Evolutionary conservation across 2,329 filamentous ascomycete genomes (phyloP).

Genomic region (Fusarium sp.): DNA sequence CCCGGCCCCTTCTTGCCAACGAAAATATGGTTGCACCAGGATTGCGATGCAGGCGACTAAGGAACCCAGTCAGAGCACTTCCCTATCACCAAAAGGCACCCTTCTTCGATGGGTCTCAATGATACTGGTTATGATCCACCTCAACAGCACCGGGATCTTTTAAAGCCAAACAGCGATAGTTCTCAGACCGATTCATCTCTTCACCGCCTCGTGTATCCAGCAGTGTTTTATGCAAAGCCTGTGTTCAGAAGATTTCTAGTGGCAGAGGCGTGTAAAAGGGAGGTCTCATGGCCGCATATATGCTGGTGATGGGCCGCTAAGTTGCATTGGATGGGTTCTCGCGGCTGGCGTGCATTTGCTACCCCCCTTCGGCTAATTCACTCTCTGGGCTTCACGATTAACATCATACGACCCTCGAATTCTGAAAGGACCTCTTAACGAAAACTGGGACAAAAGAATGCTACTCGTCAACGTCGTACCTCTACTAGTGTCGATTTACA

Average conservation of each 20-base stretch:
- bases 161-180: constrained; percentile 36
- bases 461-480: neutral
- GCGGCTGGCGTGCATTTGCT: constrained; percentile 38
- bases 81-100: constrained; percentile 20
- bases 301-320: constrained; percentile 39
- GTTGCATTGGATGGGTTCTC: constrained; percentile 41
- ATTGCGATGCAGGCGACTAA: constrained; percentile 13
- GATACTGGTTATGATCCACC: constrained; percentile 36
- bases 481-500: constrained; percentile 5
- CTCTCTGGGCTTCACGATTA: neutral
- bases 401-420: constrained; percentile 40
- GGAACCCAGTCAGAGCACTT: constrained; percentile 20
- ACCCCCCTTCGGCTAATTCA: constrained; percentile 31
- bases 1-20: neutral
- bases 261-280: constrained; percentile 34
- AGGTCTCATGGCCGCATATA: constrained; percentile 38
- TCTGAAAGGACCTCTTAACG: neutral
- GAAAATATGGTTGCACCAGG: constrained; percentile 14
- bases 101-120: constrained; percentile 31
- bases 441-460: constrained; percentile 1
- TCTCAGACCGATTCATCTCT: constrained; percentile 35
- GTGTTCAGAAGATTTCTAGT: constrained; percentile 30
- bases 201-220: constrained; percentile 43
- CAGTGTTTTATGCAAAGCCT: constrained; percentile 36
- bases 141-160: constrained; percentile 25